phyloP scores from a whole-genome alignment of 805 yeast genomes.

The Candida takata region DNA sequence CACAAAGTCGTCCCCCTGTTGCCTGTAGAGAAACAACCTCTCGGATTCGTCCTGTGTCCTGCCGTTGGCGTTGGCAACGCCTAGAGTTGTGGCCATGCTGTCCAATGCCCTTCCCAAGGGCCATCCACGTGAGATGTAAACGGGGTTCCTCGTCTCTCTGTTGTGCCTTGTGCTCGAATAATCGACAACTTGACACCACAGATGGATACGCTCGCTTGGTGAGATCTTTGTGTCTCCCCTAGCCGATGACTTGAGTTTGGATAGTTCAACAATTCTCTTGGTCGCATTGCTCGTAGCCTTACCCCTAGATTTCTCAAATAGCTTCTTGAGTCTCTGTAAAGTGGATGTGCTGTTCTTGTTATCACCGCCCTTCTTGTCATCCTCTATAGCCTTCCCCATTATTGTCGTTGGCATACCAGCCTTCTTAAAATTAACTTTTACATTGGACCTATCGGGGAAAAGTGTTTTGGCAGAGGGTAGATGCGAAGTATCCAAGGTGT shows the following conservation, averaged over 20 bases:
- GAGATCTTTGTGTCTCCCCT: slow-evolving; percentile 20
- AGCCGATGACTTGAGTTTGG: slow-evolving; percentile 16
- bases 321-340: slow-evolving; percentile 14
- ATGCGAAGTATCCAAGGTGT: slow-evolving; percentile 13
- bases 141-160: slow-evolving; percentile 14
- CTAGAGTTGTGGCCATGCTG: slow-evolving; percentile 14
- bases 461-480: slow-evolving; percentile 19
- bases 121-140: slow-evolving; percentile 21
- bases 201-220: slow-evolving; percentile 13
- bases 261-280: slow-evolving; percentile 17
- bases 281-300: slow-evolving; percentile 13
- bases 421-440: slow-evolving; percentile 16
- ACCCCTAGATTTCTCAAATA: slow-evolving; percentile 11
- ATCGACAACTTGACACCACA: slow-evolving; percentile 23
- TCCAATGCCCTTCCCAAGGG: slow-evolving; percentile 24
- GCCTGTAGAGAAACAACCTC: slow-evolving; percentile 17
- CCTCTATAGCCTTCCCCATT: background rate
- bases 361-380: too few relatives aligned
- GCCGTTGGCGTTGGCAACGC: slow-evolving; percentile 20
- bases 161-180: slow-evolving; percentile 9
- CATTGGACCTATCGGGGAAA: slow-evolving; percentile 21
- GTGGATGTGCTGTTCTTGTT: too few relatives aligned
- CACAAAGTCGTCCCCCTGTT: slow-evolving; percentile 6
- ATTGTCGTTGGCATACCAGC: slow-evolving; percentile 14
- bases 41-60: slow-evolving; percentile 16